Evolutionary conservation across 2,329 filamentous ascomycete species (phyloP), one percentile per base, ranked within the genome.

Genomic region (Aspergillus unguis): DNA sequence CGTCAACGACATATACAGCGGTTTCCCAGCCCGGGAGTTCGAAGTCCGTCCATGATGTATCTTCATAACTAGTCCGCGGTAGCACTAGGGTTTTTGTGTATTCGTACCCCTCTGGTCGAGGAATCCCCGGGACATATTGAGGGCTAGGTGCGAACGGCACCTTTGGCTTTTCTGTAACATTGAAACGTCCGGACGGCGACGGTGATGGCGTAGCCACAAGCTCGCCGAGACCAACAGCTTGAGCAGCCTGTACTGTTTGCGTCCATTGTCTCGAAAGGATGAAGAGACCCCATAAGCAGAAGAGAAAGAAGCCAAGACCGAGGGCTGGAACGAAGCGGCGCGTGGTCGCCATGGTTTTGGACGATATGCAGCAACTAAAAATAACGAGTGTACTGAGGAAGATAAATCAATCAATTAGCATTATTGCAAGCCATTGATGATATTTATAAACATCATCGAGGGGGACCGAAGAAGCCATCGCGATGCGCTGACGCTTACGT

Each of bases 71-170:
- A 25, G 76, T 76, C 43, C 76, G 75, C 1, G 82, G 75, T 45
- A 85, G 73, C 4, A 86, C 79, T 26, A 85, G 63, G 1, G 71
- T 73, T 27, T 78, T 79, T 3, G 79, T 80, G 60, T 82, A 84
- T 37, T 75, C 75, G 55, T 73, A 71, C 1, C 76, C 76, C 0
- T 71, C 58, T 0, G 78, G 73, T 53, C 78, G 76, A 6, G 71
- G 66, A 3, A 63, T 58, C 0, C 72, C 72, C 6, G 71, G 58
- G 6, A 59, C 36, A 51, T 70, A 73, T n/a, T 65, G 55, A 17
- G 65, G 64, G 6, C 56, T 64, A 6, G 67, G 68, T 3, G 65
- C 65, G 48, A 64, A 66, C 7, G 59, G 59, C 36, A 57, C 54
- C 53, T 59, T 61, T 25, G 45, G 32, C 6, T 26, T 38, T 40